Evolutionary conservation across 805 yeast genomes (phyloP), one percentile per base, ranked within the genome.

Genomic region (Spathaspora girioi): DNA sequence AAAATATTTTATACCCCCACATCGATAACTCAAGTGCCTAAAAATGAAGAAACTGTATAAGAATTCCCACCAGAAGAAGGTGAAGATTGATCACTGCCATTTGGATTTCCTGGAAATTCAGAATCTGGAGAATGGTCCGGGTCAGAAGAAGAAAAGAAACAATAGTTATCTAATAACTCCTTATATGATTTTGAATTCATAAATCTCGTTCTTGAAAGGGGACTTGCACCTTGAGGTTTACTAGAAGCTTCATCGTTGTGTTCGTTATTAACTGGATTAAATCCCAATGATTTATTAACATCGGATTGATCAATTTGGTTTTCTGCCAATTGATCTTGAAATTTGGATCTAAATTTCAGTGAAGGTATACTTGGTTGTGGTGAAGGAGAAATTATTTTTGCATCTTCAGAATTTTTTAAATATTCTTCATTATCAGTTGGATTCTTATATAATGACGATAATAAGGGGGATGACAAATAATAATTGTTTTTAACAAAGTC

Each of bases 161-260:
- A 84, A 59, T 81, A 84, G 27, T 79, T 76, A 46, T 83, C 82
- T 48, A 84, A 64, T 18, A 84, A 64, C 52, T 82, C 81, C 55
- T 79, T 77, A 59, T 84, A 84, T 0, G 82, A 70, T 57, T 77
- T 75, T 5, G 86, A 76, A 56, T 48, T 48, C 29, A 51, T 31
- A 26, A 51, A 51, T 14, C 45, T 47, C 27, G 18, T 51, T 29
- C 40, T 45, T 20, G 47, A 45, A 45, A 45, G 38, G n/a, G 47
- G 47, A 17, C 23, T 42, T 20, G 44, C 18, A n/a, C 40, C 9
- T 35, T n/a, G 40, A n/a, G 40, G 18, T 42, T 42, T 42, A 17
- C n/a, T 23, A 23, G 26, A 23, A 23, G 26, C 6, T 4, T 23
- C 26, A 23, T 23, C 26, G 6, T 3, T 23, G 6, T 23, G 3